Percentiles rank a stretch among this genome's conserved stretches.
Conservation (phyloP, 805 yeast genomes). For the Zygosaccharomyces pseudorouxii region DNA sequence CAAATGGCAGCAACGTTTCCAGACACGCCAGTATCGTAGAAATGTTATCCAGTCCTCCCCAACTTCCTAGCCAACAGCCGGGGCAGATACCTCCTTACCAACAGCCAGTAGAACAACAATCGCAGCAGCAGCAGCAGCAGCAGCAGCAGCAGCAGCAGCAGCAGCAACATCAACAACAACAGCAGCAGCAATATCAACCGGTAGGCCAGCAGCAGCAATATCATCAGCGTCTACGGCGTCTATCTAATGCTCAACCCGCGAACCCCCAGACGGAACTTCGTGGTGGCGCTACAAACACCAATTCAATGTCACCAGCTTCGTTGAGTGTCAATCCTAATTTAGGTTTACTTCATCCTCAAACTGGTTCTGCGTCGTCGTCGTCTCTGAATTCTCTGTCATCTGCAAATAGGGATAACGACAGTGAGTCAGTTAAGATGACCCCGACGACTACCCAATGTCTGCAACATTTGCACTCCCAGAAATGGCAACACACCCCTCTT, state of each 20-base stretch:
- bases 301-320: background rate
- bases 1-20: slow-evolving; percentile 18
- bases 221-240: slow-evolving; percentile 5
- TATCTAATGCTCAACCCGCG: slow-evolving; percentile 6
- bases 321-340: background rate
- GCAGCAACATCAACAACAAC: background rate
- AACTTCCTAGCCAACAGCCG: slow-evolving; percentile 38
- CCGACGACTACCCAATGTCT: slow-evolving; percentile 21
- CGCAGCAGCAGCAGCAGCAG: no score
- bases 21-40: slow-evolving; percentile 71
- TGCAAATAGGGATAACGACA: slow-evolving; percentile 4
- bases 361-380: slow-evolving; percentile 63
- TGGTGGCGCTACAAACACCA: slow-evolving; percentile 2
- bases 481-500: slow-evolving; percentile 72
- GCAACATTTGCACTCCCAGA: slow-evolving; percentile 27
- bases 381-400: slow-evolving; percentile 27
- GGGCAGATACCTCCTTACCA: background rate
- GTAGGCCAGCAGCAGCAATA: slow-evolving; percentile 3
- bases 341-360: slow-evolving; percentile 41
- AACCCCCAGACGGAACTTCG: slow-evolving; percentile 4
- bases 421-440: slow-evolving; percentile 14
- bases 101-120: slow-evolving; percentile 35
- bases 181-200: slow-evolving; percentile 7
- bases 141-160: slow-evolving; percentile 10
- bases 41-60: slow-evolving; percentile 72